Evolutionary conservation across 2,329 filamentous ascomycete species (phyloP).

Genomic region (Cordyceps farinosa): DNA sequence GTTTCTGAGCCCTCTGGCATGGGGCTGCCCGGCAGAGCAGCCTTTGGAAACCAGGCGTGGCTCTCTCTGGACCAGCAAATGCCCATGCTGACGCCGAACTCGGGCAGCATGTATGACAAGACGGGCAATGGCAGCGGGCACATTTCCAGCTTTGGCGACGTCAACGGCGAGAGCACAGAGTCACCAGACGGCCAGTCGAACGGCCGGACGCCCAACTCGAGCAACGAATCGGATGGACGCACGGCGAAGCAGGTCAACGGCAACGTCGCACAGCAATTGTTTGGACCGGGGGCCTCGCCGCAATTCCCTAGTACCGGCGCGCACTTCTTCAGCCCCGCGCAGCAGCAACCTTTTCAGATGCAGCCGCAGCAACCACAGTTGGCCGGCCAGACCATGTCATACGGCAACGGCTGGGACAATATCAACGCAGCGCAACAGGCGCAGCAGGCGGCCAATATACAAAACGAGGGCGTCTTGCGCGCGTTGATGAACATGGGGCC

Average conservation of each 20-base stretch:
- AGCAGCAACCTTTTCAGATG: neutral
- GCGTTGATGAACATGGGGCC: constrained; percentile 56
- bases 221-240: constrained; percentile 28
- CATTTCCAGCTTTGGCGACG: constrained; percentile 41
- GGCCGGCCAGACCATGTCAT: neutral
- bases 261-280: neutral
- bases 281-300: constrained; percentile 4
- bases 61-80: constrained; percentile 39
- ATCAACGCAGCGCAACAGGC: constrained; percentile 25
- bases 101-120: constrained; percentile 34
- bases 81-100: constrained; percentile 35
- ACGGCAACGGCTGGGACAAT: constrained; percentile 42
- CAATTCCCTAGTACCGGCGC: constrained; percentile 4
- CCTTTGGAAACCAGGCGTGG: constrained; percentile 35
- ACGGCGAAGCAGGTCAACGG: neutral
- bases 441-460: constrained; percentile 28
- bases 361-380: constrained; percentile 10
- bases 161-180: constrained; percentile 43
- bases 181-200: constrained; percentile 51
- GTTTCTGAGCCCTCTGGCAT: constrained; percentile 12
- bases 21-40: constrained; percentile 16
- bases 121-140: constrained; percentile 26
- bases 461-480: constrained; percentile 52
- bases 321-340: constrained; percentile 11
- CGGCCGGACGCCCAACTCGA: constrained; percentile 59